Evolutionary conservation across 495 filamentous ascomycete genomes (phyloP), one percentile per base, ranked within the genome.

Genomic region (Neurospora sp.): DNA sequence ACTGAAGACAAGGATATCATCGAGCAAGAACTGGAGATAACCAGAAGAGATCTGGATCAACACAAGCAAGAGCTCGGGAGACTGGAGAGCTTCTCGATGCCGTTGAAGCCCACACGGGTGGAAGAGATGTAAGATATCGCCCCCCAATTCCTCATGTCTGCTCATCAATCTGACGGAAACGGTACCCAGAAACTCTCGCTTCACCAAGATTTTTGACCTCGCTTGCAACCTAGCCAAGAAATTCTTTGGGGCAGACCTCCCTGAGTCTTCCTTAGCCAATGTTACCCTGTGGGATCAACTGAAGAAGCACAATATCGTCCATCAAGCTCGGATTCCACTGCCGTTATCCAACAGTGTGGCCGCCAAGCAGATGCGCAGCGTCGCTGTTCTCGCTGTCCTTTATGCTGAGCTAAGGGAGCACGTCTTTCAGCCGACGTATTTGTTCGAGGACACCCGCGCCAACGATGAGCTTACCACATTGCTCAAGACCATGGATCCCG

Each of bases 361-460:
- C 5, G 79, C 77, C 0, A 79, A 75, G 39, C 73, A 77, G 27
- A 78, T 81, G 79, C 74, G 79, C 10, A 66, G 71, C n/a, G 75
- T 73, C 2, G 59, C 75, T 14, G 72, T 76, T 9, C 54, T 81
- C 3, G 41, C 73, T 7, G 59, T 78, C 11, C 16, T 81, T 4
- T 62, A 62, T 0, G 10, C 39, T 0, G 77, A 77, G 18, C 27
- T 79, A 0, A 7, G 9, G 3, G 6, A 69, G 0, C 44, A 74
- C 69, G 70, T 78, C 44, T 81, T 81, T 62, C 77, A 76, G 5
- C 77, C 78, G 3, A 75, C 62, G 5, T 76, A 78, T 38, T 38
- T 79, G 14, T 31, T 75, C 4, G 44, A 62, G 10, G 35, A 76
- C 11, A 27, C 35, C 14, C 54, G 54, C 5, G 54, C 54, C 54